Percentiles rank a stretch among this genome's conserved stretches.
These are phyloP conservation scores for Ambrosia hybrid DNA, from an alignment of 140 eudicot species.

Conservation along the genomic window DNA sequence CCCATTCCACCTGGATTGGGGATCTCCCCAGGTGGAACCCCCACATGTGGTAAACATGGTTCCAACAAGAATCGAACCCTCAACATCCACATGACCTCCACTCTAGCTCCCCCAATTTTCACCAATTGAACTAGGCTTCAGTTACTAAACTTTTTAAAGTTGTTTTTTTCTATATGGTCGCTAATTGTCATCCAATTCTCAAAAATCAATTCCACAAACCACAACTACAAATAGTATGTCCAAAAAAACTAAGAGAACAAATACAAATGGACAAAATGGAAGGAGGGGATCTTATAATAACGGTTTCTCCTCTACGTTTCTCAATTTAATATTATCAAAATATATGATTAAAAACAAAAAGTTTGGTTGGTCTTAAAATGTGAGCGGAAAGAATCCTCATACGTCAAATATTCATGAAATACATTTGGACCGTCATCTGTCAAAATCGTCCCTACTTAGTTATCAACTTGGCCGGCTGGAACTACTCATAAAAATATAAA, in stretches of 20 bases:
- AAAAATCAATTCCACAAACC: too few relatives aligned
- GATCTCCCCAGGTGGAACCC: too few relatives aligned
- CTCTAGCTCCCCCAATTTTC: too few relatives aligned
- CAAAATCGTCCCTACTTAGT: slow-evolving; percentile 22
- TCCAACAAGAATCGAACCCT: too few relatives aligned
- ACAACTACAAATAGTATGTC: not conserved
- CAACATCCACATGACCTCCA: too few relatives aligned
- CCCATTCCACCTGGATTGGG: too few relatives aligned
- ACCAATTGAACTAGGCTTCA: too few relatives aligned
- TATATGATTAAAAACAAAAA: not conserved
- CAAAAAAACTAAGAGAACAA: not conserved
- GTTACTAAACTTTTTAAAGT: too few relatives aligned
- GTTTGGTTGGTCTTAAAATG: slow-evolving; percentile 11
- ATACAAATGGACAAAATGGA: not conserved
- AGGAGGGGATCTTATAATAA: not conserved
- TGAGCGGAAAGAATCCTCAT: slow-evolving; percentile 15
- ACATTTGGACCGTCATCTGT: slow-evolving; percentile 18
- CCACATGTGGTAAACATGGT: too few relatives aligned
- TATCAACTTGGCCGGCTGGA: slow-evolving; percentile 8
- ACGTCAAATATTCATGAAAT: not conserved
- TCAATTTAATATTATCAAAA: not conserved
- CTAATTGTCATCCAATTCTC: too few relatives aligned
- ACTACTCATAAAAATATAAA: slow-evolving; percentile 3
- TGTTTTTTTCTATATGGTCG: too few relatives aligned
- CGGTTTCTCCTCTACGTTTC: not conserved